Evolutionary conservation across 176 grass and related monocot species (phyloP), one percentile per base, ranked within the genome.

Genomic region (Musa beccarii): DNA sequence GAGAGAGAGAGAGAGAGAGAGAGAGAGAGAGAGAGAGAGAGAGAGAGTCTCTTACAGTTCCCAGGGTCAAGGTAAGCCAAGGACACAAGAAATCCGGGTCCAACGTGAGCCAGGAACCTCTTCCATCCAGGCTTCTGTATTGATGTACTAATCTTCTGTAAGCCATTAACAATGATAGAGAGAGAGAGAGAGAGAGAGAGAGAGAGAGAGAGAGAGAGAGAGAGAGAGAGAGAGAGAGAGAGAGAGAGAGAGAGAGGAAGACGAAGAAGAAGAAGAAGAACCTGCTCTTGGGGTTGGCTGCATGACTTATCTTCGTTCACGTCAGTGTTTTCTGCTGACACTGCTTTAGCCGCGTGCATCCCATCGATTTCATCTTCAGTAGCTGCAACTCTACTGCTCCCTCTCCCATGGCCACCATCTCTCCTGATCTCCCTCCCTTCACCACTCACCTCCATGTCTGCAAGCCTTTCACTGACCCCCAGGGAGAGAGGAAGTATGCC

Each of bases 51-150:
- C 81, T 84, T 75, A 98, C 94, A 79, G 16, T 98, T 98, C 17
- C 90, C 94, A 63, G 94, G 94, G 84, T 98, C 94, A 51, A 98
- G 68, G 59, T 98, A 98, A 69, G 90, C 94, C 57, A 98, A 43
- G 68, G 90, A 98, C 54, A 98, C 90, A 68, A 98, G 89, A 83
- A 98, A 93, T 55, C 94, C 94, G 11, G 94, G 94, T 15, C 94
- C 94, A 76, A 98, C 78, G 85, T 98, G 94, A 50, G 76, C 53
- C 26, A 93, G 65, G 71, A 98, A 93, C 78, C 73, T 89, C 75
- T 84, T 91, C 90, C 90, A 93, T 79, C 80, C 80, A 22, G 86
- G 66, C 43, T 85, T 78, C 94, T 98, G 79, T 29, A 79, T 68
- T 57, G 51, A 53, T 22, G 34, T 43, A 43, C 4, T 43, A 43